Conservation (phyloP, 148 eudicot species). For the Rhododendron molle region DNA sequence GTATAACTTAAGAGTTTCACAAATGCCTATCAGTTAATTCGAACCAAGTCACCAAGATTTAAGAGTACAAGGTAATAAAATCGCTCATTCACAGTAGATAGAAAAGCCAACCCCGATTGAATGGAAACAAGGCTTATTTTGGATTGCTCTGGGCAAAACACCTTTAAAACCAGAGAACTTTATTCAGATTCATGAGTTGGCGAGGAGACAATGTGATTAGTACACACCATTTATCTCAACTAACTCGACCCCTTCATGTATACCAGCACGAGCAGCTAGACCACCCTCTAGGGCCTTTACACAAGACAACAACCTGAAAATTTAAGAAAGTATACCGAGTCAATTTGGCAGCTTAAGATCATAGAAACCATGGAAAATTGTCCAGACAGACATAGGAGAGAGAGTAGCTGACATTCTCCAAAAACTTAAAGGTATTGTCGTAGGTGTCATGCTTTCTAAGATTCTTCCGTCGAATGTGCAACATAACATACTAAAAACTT, state of each 20-base stretch:
- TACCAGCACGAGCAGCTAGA: constrained; percentile 35
- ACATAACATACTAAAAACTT: not conserved
- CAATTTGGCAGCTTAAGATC: not conserved
- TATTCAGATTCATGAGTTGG: too few species aligned
- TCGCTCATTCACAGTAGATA: too few species aligned
- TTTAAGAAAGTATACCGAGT: not conserved
- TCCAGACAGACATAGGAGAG: not conserved
- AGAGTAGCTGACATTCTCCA: constrained; percentile 3
- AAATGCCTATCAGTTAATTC: too few species aligned
- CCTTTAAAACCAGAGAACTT: not conserved
- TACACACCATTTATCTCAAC: too few species aligned
- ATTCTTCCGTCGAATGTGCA: not conserved
- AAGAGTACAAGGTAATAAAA: too few species aligned
- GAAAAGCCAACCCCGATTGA: not conserved
- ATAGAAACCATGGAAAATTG: not conserved
- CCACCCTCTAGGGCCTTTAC: constrained; percentile 44
- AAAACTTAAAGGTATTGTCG: not conserved
- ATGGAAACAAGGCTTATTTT: not conserved
- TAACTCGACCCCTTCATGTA: too few species aligned
- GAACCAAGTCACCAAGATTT: too few species aligned
- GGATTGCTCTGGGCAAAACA: not conserved
- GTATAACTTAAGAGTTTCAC: not conserved
- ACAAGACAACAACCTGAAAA: constrained; percentile 74
- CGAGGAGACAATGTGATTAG: too few species aligned
- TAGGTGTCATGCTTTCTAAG: not conserved